These are phyloP conservation scores for Botrytis aclada DNA, from an alignment of 2,329 filamentous ascomycete species.

Conservation along the genomic window DNA sequence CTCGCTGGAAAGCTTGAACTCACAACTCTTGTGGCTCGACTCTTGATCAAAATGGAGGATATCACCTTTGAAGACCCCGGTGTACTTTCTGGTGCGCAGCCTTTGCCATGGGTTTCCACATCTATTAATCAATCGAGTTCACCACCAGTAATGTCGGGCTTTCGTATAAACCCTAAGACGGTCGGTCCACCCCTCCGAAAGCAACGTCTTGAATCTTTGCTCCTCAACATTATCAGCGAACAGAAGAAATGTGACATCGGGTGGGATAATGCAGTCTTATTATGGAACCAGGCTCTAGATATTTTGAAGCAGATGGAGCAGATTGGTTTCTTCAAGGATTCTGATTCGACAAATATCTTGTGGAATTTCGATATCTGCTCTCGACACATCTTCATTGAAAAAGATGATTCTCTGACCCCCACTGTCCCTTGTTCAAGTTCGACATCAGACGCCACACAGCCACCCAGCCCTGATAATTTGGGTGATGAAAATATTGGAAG, in stretches of 20 bases:
- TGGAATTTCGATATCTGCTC: slow-evolving; percentile 28
- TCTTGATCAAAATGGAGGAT: slow-evolving; percentile 19
- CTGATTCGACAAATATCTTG: slow-evolving; percentile 12
- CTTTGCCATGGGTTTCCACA: background rate
- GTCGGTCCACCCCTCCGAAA: background rate
- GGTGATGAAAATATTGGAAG: fast-evolving
- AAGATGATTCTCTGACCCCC: background rate
- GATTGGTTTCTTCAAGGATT: slow-evolving; percentile 11
- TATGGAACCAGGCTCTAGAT: background rate
- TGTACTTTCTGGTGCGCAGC: slow-evolving; percentile 9
- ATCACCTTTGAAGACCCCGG: slow-evolving; percentile 15
- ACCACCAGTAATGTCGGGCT: background rate
- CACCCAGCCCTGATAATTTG: background rate
- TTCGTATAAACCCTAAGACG: fast-evolving
- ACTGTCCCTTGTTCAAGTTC: background rate
- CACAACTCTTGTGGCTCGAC: slow-evolving; percentile 12
- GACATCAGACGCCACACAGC: background rate
- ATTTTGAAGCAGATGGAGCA: slow-evolving; percentile 22
- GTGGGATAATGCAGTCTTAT: fast-evolving
- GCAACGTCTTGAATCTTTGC: background rate
- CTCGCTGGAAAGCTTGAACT: slow-evolving; percentile 24
- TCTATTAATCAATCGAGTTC: background rate
- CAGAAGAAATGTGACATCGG: fast-evolving
- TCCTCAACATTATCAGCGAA: background rate
- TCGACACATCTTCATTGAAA: slow-evolving; percentile 19